Conservation (phyloP, 176 grass and related monocot species). For the Ensete ventricosum region DNA sequence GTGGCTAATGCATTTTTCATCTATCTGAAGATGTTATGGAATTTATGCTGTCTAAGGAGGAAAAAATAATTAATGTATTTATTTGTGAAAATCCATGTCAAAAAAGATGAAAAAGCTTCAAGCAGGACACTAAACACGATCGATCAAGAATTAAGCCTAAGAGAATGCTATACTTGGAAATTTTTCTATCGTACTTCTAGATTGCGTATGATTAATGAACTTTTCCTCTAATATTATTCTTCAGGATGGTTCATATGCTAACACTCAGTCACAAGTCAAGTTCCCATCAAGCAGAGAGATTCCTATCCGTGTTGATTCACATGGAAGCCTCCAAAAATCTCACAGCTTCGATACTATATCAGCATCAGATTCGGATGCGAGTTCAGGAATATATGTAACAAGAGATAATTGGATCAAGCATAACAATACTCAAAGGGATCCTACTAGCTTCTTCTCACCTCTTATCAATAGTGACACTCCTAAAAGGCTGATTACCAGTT, state of each 20-base stretch:
- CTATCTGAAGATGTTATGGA: not conserved
- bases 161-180: not conserved
- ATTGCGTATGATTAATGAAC: not conserved
- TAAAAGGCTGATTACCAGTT: slow-evolving; percentile 48
- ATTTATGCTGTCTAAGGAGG: too few relatives aligned
- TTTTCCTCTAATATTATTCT: not conserved
- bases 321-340: slow-evolving; percentile 44
- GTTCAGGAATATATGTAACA: slow-evolving; percentile 62
- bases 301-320: slow-evolving; percentile 21
- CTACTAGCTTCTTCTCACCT: slow-evolving; percentile 33
- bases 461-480: slow-evolving; percentile 36
- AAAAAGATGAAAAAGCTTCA: too few relatives aligned
- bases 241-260: slow-evolving; percentile 61
- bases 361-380: slow-evolving; percentile 63
- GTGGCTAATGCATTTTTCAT: not conserved
- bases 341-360: slow-evolving; percentile 76
- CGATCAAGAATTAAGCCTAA: not conserved
- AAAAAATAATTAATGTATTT: too few relatives aligned
- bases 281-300: slow-evolving; percentile 50
- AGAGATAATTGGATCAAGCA: slow-evolving; percentile 46
- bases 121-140: too few relatives aligned
- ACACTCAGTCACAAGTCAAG: slow-evolving; percentile 47
- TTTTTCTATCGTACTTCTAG: not conserved
- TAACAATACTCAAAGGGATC: slow-evolving; percentile 31
- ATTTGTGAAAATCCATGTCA: too few relatives aligned